These are phyloP conservation scores for Lactarius sanguifluus DNA, from an alignment of 768 basidiomycete species.

Conservation along the genomic window DNA sequence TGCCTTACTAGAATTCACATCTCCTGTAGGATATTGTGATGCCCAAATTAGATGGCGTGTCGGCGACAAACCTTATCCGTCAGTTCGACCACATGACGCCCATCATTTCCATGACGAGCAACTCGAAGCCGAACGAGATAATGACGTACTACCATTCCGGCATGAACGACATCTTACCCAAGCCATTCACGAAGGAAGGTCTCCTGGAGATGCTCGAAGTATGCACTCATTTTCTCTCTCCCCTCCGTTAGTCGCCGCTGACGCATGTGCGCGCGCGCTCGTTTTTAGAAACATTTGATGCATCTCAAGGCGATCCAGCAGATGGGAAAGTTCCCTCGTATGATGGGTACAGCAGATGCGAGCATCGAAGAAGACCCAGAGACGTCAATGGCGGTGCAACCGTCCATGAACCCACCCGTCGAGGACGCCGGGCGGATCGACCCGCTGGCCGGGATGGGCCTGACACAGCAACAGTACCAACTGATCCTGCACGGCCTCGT, in stretches of 20 bases:
- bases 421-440: constrained; percentile 48
- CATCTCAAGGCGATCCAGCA: constrained; percentile 31
- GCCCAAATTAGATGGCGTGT: constrained; percentile 84
- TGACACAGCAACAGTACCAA: constrained; percentile 86
- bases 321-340: constrained; percentile 29
- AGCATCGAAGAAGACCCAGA: constrained; percentile 47
- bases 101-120: constrained; percentile 98
- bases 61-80: constrained; percentile 89
- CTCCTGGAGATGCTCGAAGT: constrained; percentile 92
- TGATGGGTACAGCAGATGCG: constrained; percentile 22
- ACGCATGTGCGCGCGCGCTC: constrained; percentile 4
- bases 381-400: constrained; percentile 37
- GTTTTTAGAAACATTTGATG: constrained; percentile 30
- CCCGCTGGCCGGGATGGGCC: constrained; percentile 83
- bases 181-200: constrained; percentile 95
- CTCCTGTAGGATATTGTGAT: constrained; percentile 84
- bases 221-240: constrained; percentile 23
- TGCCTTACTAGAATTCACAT: constrained; percentile 11
- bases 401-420: constrained; percentile 24
- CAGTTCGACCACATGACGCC: constrained; percentile 95
- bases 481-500: constrained; percentile 74
- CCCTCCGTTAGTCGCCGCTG: constrained; percentile 12
- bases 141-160: constrained; percentile 88
- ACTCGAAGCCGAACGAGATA: constrained; percentile 89
- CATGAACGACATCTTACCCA: constrained; percentile 96